Evolutionary conservation across 2,329 filamentous ascomycete genomes (phyloP).

Genomic region (Ceratocystis cacaofunesta): DNA sequence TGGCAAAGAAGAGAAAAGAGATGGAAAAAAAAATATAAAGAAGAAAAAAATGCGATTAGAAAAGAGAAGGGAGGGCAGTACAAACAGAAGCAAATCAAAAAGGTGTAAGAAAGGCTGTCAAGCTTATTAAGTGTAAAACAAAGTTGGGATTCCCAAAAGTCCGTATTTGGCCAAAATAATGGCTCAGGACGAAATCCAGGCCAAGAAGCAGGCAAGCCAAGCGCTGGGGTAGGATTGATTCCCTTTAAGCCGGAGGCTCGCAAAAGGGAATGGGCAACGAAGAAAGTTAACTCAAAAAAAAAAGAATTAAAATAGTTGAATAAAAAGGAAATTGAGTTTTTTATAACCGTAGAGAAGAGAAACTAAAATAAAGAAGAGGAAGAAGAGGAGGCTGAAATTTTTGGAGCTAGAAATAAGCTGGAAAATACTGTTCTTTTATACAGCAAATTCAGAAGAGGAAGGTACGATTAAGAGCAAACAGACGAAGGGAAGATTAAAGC

Average conservation of each 20-base stretch:
- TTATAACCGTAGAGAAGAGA: not conserved
- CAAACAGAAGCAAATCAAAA: not conserved
- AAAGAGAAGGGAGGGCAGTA: not conserved
- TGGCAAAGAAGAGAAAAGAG: not conserved
- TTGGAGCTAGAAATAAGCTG: not conserved
- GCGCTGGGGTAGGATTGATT: not conserved
- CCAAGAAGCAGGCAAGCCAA: not conserved
- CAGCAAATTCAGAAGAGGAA: not conserved
- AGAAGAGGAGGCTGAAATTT: not conserved
- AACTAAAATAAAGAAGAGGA: not conserved
- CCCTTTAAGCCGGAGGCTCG: too few species aligned
- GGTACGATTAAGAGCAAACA: not conserved
- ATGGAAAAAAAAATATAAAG: not conserved
- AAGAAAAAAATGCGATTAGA: not conserved
- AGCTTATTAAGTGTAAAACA: not conserved
- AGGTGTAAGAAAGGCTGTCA: not conserved
- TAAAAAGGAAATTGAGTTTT: not conserved
- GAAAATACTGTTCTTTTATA: not conserved
- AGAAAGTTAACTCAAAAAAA: conserved; percentile 18
- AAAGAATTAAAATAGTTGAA: not conserved
- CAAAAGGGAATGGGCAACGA: not conserved
- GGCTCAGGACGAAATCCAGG: not conserved
- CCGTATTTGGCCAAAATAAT: conserved; percentile 10
- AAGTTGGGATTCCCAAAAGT: not conserved
- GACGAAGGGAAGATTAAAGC: not conserved